Conservation (phyloP, 306 rosid species). For the Urtica urens region DNA sequence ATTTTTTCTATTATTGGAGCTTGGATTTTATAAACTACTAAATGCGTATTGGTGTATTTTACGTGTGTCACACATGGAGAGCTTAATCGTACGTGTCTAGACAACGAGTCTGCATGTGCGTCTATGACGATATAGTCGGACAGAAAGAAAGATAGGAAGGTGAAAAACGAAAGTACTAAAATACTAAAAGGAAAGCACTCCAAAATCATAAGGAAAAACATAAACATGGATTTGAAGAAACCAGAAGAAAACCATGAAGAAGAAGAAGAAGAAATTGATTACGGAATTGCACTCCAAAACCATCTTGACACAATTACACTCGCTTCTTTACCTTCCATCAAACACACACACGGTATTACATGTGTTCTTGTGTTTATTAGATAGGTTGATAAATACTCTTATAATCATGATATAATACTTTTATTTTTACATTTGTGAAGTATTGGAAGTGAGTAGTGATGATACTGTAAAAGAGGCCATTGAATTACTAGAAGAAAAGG, state of each 20-base stretch:
- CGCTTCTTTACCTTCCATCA: conserved; percentile 37
- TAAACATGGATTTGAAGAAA: conserved; percentile 8
- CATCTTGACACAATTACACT: conserved; percentile 41
- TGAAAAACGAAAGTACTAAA: background rate
- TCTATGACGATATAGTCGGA: too few relatives aligned
- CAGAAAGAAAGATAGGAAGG: too few relatives aligned
- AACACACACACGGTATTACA: conserved; percentile 27
- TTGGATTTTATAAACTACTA: too few relatives aligned
- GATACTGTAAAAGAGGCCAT: conserved; percentile 43
- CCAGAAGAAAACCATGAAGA: background rate
- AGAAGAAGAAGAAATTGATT: too few relatives aligned
- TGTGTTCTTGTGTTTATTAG: background rate
- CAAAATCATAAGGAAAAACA: background rate
- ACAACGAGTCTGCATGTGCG: too few relatives aligned
- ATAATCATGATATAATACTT: background rate
- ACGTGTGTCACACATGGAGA: too few relatives aligned
- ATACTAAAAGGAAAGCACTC: background rate
- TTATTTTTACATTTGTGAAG: conserved; percentile 12
- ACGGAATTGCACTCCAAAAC: conserved; percentile 18
- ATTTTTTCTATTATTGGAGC: too few relatives aligned
- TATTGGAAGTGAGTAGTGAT: conserved; percentile 45
- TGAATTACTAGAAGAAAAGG: conserved; percentile 27
- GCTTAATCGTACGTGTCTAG: too few relatives aligned
- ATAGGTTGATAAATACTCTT: too few relatives aligned
- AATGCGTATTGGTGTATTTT: too few relatives aligned